These are phyloP conservation scores for Crithidia sp. DNA, from an alignment of 208 protist genomes.

Conservation along the genomic window DNA sequence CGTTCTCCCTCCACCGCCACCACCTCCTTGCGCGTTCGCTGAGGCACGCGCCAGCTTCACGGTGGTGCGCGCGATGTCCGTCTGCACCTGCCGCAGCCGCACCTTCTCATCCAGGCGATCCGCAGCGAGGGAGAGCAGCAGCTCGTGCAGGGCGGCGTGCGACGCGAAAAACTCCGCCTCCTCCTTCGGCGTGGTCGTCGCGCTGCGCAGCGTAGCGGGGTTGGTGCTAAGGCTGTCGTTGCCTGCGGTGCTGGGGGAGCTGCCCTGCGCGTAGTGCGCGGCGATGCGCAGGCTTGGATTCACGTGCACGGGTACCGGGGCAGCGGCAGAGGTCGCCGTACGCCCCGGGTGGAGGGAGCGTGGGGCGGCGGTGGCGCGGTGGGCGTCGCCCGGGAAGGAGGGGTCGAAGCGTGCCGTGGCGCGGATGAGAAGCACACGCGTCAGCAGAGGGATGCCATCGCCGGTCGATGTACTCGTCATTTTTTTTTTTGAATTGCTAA, in stretches of 20 bases:
- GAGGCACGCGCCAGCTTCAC: constrained; percentile 18
- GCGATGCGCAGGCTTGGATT: constrained; percentile 25
- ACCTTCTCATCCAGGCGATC: constrained; percentile 27
- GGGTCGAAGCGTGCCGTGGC: constrained; percentile 22
- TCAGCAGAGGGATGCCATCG: constrained; percentile 35
- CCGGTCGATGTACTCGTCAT: constrained; percentile 6
- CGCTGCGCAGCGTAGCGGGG: background rate
- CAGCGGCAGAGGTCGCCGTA: background rate
- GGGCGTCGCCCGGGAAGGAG: constrained; percentile 6
- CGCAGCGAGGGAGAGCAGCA: constrained; percentile 38
- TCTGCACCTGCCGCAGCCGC: constrained; percentile 24
- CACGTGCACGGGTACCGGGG: background rate
- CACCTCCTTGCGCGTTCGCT: background rate
- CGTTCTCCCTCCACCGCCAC: background rate
- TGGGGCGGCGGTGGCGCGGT: constrained; percentile 1
- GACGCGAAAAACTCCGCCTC: constrained; percentile 22
- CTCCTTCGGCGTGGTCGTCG: constrained; percentile 33
- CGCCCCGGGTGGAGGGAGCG: background rate
- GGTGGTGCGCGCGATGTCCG: constrained; percentile 9
- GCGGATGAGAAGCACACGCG: constrained; percentile 29
- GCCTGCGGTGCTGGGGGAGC: no score
- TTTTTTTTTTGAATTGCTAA: background rate
- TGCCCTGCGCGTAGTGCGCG: constrained; percentile 19
- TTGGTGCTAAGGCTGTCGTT: background rate
- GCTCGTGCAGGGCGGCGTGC: constrained; percentile 26